phyloP scores from a whole-genome alignment of 345 rosid genomes.

The Triadica sebifera region DNA sequence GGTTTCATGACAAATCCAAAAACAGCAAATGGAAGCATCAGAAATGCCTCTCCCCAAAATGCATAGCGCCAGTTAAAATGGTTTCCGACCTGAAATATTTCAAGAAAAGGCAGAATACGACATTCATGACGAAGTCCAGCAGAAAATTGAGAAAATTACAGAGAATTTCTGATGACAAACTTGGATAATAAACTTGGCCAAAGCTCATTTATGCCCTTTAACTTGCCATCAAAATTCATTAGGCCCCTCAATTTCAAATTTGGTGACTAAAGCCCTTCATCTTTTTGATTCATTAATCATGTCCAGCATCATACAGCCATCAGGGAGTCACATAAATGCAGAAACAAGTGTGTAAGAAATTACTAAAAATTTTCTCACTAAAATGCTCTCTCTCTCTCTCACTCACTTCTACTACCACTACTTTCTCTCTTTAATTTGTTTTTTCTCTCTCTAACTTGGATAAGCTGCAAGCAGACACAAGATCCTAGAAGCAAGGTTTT shows the following conservation, averaged over 20 bases:
- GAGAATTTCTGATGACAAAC: not conserved
- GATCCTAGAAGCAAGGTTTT: not conserved
- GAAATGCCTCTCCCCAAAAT: conserved; percentile 26
- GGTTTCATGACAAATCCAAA: conserved; percentile 30
- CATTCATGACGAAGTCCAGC: not conserved
- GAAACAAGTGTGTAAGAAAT: too few relatives aligned
- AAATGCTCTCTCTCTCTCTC: too few relatives aligned
- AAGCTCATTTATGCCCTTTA: not conserved
- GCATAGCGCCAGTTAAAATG: conserved; percentile 28
- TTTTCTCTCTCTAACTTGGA: not conserved
- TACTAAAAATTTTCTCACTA: too few relatives aligned
- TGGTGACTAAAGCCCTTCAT: not conserved
- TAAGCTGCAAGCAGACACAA: not conserved
- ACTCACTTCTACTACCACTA: too few relatives aligned
- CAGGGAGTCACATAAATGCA: too few relatives aligned
- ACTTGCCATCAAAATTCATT: not conserved
- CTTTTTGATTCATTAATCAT: not conserved
- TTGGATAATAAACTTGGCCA: not conserved
- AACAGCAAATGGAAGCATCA: conserved; percentile 34
- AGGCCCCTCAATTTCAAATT: not conserved
- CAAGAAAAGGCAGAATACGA: not conserved
- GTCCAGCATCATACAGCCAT: too few relatives aligned
- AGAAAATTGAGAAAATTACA: not conserved
- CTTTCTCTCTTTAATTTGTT: too few relatives aligned
- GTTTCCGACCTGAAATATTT: conserved; percentile 20